Evolutionary conservation across 148 eudicot species (phyloP), one percentile per base, ranked within the genome.

Genomic region (Rhododendron ferrugineum): DNA sequence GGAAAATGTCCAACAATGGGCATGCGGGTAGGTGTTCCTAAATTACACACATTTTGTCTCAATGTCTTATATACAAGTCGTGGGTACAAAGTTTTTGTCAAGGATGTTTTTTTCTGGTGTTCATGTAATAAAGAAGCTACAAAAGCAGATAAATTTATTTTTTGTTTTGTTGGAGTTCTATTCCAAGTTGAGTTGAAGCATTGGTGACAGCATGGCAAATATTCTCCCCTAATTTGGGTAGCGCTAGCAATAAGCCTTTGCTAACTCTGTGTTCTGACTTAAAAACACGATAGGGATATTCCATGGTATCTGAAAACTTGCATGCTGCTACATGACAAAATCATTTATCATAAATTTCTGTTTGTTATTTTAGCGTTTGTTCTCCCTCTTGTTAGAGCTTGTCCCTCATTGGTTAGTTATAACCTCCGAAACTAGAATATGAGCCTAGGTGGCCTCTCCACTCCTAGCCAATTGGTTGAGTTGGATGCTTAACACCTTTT

Each of bases 1-100:
- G 76, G 99, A 94, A 87, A 96, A 96, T 85, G 95, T 96, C 77
- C 91, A 91, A 83, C 95, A 96, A 83, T 96, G 99, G 99, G 95
- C 95, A 46, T 96, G 99, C 64, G 99, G 99, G 99, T 96, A 88
- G 85, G 98, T 90, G 81, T 74, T 87, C 75, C 16, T 82, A 36
- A 15, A 79, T 52, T 50, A 50, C 23, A 58, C 15, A 16, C 60
- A 15, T 83, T 78, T 84, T 54, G 58, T 72, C 77, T n/a, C 32
- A 5, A 68, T 78, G 26, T 60, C 46, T 83, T 66, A 9, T 1
- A 26, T 26, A 18, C 13, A 2, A 49, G 14, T 23, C 11, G 22
- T 54, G 28, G 70, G 28, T 50, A 40, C 5, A 54, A 14, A 30
- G n/a, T 34, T 23, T 58, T 58, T 50, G 64, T 15, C 0, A 0